Evolutionary conservation across 306 rosid species (phyloP).

Genomic region (Ceratonia siliqua): DNA sequence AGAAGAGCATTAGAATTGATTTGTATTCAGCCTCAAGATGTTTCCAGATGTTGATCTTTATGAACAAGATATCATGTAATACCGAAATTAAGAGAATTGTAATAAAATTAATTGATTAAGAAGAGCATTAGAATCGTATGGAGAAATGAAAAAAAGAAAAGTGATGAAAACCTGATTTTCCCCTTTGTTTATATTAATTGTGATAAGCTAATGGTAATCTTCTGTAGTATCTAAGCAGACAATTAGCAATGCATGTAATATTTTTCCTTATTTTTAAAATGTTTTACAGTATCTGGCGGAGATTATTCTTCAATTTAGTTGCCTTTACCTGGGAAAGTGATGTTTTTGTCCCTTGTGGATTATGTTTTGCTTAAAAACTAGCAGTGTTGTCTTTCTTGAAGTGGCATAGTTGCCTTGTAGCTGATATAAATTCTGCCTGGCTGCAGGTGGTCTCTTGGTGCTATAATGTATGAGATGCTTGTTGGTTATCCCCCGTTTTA

Average conservation of each 20-base stretch:
- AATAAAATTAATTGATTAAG: background rate
- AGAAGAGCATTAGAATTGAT: background rate
- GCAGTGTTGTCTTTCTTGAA: background rate
- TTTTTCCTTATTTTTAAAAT: background rate
- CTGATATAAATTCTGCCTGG: constrained; percentile 34
- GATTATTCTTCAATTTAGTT: constrained; percentile 2
- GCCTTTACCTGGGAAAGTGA: background rate
- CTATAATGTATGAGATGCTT: constrained; percentile 95
- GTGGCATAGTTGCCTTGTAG: constrained; percentile 13
- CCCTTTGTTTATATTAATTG: background rate
- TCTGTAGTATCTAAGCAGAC: background rate
- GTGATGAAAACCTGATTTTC: background rate
- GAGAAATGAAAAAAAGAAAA: background rate
- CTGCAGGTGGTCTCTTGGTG: constrained; percentile 98
- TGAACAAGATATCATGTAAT: background rate
- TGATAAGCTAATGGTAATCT: background rate
- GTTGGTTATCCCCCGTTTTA: constrained; percentile 96
- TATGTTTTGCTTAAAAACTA: constrained; percentile 3
- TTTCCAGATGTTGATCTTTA: background rate
- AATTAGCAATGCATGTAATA: background rate
- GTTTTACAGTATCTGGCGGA: background rate
- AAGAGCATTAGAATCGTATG: background rate
- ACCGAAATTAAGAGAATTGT: background rate
- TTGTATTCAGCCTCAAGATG: background rate
- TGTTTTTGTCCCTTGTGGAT: background rate